Evolutionary conservation across 495 filamentous ascomycete genomes (phyloP), one percentile per base, ranked within the genome.

Genomic region (Darksidea phi): DNA sequence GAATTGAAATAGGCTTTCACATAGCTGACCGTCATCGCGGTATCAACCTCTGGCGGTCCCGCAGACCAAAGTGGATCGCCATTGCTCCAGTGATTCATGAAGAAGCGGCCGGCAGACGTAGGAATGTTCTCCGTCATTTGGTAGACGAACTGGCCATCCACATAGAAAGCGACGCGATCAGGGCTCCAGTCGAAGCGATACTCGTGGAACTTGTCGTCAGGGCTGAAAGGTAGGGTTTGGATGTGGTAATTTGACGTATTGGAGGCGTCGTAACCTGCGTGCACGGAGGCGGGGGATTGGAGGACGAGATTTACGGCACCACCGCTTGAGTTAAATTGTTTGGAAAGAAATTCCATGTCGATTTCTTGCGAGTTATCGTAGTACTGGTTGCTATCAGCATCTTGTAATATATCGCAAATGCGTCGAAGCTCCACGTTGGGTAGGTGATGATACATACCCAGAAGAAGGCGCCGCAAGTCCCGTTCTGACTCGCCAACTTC

Each of bases 1-100:
- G 85, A 85, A 73, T 91, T 92, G 74, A 91, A 92, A 69, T 91
- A 92, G 0, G 81, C 86, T 67, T 89, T 88, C 26, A 90, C 78
- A 58, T 88, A 90, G 12, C 72, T 73, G 17, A 91, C 76, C 5
- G 77, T 79, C 56, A 88, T 75, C 20, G 77, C 73, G 0, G 87
- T 80, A 54, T 91, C 85, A 41, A 68, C 47, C 1, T 52, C 57
- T 0, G 88, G 88, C 1, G 88, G 88, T 0, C 88, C 88, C 15
- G 74, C 80, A 23, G 84, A 85, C 88, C 88, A 92, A 0, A 69
- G 58, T 4, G 72, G 59, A 68, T 90, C 83, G 20, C 88, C 88
- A 62, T 90, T 92, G 66, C 84, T 87, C 88, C 88, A 91, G 67
- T 91, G 87, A 56, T 82, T 85, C 32, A 92, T 70, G 25, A 87